phyloP scores from a whole-genome alignment of 2,329 filamentous ascomycete species.

The Pseudopithomyces maydicus region DNA sequence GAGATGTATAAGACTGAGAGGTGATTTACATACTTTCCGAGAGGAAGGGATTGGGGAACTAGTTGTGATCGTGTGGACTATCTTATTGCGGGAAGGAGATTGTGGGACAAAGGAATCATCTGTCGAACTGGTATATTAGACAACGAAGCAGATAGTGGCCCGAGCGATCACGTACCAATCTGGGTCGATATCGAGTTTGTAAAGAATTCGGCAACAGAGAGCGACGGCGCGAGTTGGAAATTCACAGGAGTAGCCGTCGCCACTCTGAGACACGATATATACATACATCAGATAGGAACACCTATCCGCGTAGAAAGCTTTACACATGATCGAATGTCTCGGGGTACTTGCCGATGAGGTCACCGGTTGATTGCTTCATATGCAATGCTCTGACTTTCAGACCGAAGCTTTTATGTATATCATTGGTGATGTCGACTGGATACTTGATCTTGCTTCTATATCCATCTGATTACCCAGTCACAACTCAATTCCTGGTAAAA shows the following conservation, averaged over 20 bases:
- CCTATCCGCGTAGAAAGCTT: no score
- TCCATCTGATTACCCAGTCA: no score
- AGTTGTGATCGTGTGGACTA: slow-evolving; percentile 62
- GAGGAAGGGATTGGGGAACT: slow-evolving; percentile 50
- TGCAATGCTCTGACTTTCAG: no score
- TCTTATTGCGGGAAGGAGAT: slow-evolving; percentile 50
- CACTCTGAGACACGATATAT: no score
- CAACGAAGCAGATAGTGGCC: slow-evolving; percentile 51
- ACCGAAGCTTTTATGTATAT: no score
- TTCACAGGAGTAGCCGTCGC: not conserved
- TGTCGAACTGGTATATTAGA: slow-evolving; percentile 49
- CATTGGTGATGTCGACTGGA: no score
- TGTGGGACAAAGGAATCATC: slow-evolving; percentile 48
- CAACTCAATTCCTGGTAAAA: no score
- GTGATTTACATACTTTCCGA: slow-evolving; percentile 58
- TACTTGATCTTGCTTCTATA: no score
- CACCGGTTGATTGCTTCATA: no score
- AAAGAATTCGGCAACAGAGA: not conserved
- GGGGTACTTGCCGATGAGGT: no score
- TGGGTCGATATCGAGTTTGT: slow-evolving; percentile 41
- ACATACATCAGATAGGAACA: no score
- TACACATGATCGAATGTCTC: no score
- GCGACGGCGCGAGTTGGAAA: not conserved
- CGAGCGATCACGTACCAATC: slow-evolving; percentile 61
- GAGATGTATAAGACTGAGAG: slow-evolving; percentile 47